Evolutionary conservation across 371 early-diverging fungal genomes (phyloP), one percentile per base, ranked within the genome.

Genomic region (Circinella minor): DNA sequence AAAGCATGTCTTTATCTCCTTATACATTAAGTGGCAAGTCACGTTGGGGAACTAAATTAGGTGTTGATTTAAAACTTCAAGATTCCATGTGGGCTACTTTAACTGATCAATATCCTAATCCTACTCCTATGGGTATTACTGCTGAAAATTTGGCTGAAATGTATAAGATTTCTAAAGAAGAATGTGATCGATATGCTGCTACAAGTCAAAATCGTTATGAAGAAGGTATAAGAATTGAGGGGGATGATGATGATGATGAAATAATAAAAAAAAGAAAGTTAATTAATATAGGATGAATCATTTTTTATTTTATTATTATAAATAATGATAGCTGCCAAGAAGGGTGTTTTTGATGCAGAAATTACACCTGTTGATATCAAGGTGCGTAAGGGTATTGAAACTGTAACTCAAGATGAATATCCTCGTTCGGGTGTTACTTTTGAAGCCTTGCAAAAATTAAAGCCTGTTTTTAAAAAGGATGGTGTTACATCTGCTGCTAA

Each of bases 401-500:
- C 79, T 65, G 82, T 95, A 27, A 70, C 79, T 62, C 80, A 77
- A 59, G 99, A 99, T 80, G 99, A 99, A 78, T 95, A 96, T 78
- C 90, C 97, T 38, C 93, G 99, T 18, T 90, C 94, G 8, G 78
- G 91, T 51, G 89, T 97, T 38, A 93, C 93, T 20, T 68, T 94
- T 43, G 96, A 96, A 75, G 78, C 77, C 5, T 83, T 99, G 34
- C 77, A 81, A 47, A 95, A 94, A 74, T 86, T 99, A 49, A 82
- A 86, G 48, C 89, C 98, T 27, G 96, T 95, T 43, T 99, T 99
- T 81, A 90, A 92, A 80, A 92, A 93, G 81, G 91, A 93, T 57
- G 98, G 98, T 51, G 84, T 93, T 11, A 96, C 96, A 15, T 94
- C 97, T 7, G 97, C 99, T 15, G 98, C 95, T 49, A 98, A 96